These are phyloP conservation scores for Anthracocystis walkeri DNA, from an alignment of 1,284 basidiomycete species.

Conservation along the genomic window DNA sequence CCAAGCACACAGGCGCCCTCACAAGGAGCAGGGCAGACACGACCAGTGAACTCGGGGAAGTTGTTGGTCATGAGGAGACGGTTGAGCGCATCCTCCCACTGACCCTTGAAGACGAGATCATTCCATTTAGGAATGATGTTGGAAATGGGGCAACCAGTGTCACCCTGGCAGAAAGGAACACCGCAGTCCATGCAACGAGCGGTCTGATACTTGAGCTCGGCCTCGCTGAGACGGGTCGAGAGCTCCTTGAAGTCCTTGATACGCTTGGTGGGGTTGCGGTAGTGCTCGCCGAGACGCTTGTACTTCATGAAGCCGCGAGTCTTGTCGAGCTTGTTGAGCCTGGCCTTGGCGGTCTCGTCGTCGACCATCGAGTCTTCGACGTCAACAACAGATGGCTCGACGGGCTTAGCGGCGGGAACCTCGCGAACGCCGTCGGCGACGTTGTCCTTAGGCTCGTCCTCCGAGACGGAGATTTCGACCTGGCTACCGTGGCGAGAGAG, in stretches of 20 bases:
- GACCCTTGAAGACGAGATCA: conserved; percentile 68
- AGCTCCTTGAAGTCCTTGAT: conserved; percentile 68
- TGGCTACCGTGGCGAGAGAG: conserved; percentile 65
- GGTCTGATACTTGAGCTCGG: conserved; percentile 68
- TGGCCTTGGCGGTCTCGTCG: conserved; percentile 63
- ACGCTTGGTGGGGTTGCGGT: conserved; percentile 63
- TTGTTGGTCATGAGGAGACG: conserved; percentile 68
- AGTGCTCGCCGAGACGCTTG: conserved; percentile 66
- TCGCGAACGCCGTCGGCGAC: conserved; percentile 42
- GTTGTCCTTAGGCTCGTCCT: conserved; percentile 49
- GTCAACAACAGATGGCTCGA: conserved; percentile 63
- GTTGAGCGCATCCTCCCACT: conserved; percentile 67
- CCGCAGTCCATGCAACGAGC: conserved; percentile 69
- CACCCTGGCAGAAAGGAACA: conserved; percentile 68
- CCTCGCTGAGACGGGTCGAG: conserved; percentile 62
- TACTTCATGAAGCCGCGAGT: conserved; percentile 68
- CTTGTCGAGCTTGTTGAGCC: conserved; percentile 67
- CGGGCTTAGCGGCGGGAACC: conserved; percentile 50
- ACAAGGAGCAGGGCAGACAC: conserved; percentile 68
- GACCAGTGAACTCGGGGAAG: conserved; percentile 68
- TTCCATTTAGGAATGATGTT: conserved; percentile 69
- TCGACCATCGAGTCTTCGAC: conserved; percentile 68
- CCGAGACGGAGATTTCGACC: conserved; percentile 57
- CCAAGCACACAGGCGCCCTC: conserved; percentile 67
- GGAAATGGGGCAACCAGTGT: conserved; percentile 67